Evolutionary conservation across 1,139 yeast genomes (phyloP), one percentile per base, ranked within the genome.

Genomic region (Kodamaea anthophila): DNA sequence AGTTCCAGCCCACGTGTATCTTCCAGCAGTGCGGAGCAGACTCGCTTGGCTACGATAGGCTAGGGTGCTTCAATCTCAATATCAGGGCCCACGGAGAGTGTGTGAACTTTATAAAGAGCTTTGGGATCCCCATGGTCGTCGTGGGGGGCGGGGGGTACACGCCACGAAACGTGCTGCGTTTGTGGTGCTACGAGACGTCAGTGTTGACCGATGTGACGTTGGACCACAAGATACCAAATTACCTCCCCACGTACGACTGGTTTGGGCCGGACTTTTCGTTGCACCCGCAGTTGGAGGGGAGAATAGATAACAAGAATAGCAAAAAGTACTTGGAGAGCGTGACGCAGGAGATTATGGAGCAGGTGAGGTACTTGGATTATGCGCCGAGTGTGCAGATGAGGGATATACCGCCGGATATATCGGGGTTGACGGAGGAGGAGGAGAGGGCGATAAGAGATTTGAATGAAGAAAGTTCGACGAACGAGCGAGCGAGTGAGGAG

Each of bases 131-230:
- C 5, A 67, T 86, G 74, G 63, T 91, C 54, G 96, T 91, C 9
- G 60, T 91, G 9, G 98, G 98, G 15, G 98, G 98, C 20, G 98
- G 98, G 32, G 98, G 98, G 3, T 91, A 91, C 55, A 91, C 98
- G 0, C 95, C 96, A 32, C 73, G 96, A 44, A 91, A 91, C 49
- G 98, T 91, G 6, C 82, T 95, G 8, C 65, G 98, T 38, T 67
- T 91, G 23, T 91, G 98, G 98, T 77, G 96, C 27, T 87, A 83
- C 51, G 98, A 91, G 54, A 93, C 98, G 0, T 80, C 94, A 26
- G 74, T 91, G 3, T 67, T 88, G 49, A 78, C 86, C 34, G 91
- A 85, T 46, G 84, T 82, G 1, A 73, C 82, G 14, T 55, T 91
- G 34, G 85, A 83, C 34, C 69, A 81, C 15, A 77, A 77, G 40